These are phyloP conservation scores for Apiospora aurea DNA, from an alignment of 2,329 filamentous ascomycete genomes.

Conservation along the genomic window DNA sequence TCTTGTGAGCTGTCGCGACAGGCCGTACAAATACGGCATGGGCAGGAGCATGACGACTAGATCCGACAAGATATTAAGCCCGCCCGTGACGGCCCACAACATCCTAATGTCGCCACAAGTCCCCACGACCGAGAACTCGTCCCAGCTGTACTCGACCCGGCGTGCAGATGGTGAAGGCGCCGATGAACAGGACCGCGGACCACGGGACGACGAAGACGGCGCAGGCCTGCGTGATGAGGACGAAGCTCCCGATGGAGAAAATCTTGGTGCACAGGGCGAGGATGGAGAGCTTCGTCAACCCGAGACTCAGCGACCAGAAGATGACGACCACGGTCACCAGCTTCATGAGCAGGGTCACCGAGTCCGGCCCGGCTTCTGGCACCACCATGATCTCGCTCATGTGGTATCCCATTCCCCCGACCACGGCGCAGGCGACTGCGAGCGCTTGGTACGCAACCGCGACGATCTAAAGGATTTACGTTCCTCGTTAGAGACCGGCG, in stretches of 20 bases:
- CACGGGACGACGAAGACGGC: background rate
- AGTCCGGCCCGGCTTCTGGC: background rate
- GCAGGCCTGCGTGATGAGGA: background rate
- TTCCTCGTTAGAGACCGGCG: background rate
- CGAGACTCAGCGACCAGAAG: constrained; percentile 23
- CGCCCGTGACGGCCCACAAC: constrained; percentile 41
- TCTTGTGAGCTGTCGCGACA: constrained; percentile 43
- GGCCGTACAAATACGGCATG: constrained; percentile 41
- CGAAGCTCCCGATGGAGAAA: constrained; percentile 19
- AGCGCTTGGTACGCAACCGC: background rate
- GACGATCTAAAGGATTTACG: background rate
- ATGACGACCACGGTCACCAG: constrained; percentile 10
- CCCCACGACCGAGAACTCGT: constrained; percentile 15
- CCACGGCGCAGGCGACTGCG: background rate
- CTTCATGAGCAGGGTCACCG: background rate
- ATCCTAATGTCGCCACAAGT: constrained; percentile 27
- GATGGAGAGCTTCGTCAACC: constrained; percentile 13
- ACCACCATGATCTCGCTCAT: background rate
- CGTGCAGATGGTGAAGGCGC: constrained; percentile 30
- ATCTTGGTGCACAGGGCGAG: constrained; percentile 16
- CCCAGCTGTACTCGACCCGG: constrained; percentile 27
- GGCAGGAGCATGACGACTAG: constrained; percentile 42
- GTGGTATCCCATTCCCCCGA: constrained; percentile 14
- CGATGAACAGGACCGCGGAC: constrained; percentile 29
- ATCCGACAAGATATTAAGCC: constrained; percentile 43